A percentile compares a stretch with the other conserved stretches of the same genome.
Evolutionary conservation across 148 eudicot species (phyloP).

Genomic region (Spergularia bocconei): DNA sequence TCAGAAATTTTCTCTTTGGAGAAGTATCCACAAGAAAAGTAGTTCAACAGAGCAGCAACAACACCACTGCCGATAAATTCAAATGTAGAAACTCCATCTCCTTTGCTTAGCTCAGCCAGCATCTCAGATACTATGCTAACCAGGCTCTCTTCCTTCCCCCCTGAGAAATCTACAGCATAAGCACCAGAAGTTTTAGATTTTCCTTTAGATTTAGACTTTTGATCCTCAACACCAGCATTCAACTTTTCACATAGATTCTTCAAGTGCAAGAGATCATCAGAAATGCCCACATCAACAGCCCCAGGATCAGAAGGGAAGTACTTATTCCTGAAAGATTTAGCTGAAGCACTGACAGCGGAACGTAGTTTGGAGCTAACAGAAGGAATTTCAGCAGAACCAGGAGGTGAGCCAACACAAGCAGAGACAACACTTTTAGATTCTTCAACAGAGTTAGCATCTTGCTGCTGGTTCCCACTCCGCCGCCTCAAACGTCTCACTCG

Average conservation of each 20-base stretch:
- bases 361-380: slow-evolving; percentile 62
- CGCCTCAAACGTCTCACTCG: slow-evolving; percentile 82
- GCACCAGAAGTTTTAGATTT: slow-evolving; percentile 57
- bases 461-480: slow-evolving; percentile 55
- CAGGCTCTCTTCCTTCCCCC: slow-evolving; percentile 74
- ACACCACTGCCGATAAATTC: slow-evolving; percentile 98
- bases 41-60: slow-evolving; percentile 70
- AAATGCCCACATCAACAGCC: slow-evolving; percentile 58
- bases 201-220: slow-evolving; percentile 68
- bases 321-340: slow-evolving; percentile 81
- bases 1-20: slow-evolving; percentile 77
- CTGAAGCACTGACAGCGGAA: slow-evolving; percentile 62
- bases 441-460: slow-evolving; percentile 57
- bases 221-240: slow-evolving; percentile 70
- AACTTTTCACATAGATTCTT: slow-evolving; percentile 79
- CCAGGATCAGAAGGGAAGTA: slow-evolving; percentile 75
- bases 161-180: slow-evolving; percentile 47
- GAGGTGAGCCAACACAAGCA: slow-evolving; percentile 61
- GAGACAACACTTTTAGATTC: slow-evolving; percentile 54
- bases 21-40: slow-evolving; percentile 82
- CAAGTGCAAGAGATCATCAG: slow-evolving; percentile 83
- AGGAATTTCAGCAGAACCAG: slow-evolving; percentile 53
- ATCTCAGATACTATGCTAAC: slow-evolving; percentile 67
- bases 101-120: slow-evolving; percentile 80
- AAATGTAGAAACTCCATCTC: slow-evolving; percentile 93